Evolutionary conservation across 257 asterid species (phyloP).

Genomic region (Ehretia macrophylla): DNA sequence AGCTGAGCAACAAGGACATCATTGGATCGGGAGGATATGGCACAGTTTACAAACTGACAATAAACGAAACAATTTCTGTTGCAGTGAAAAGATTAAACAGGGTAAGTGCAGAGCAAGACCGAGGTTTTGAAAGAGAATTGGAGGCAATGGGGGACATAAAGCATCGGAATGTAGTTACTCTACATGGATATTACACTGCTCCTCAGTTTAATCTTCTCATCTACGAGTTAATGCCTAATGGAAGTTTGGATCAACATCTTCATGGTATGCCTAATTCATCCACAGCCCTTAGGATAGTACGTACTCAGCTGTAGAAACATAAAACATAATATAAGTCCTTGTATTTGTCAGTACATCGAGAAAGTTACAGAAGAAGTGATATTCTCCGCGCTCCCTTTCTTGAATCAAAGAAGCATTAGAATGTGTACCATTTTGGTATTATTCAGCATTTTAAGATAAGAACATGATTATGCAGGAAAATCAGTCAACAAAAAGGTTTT

Average conservation of each 20-base stretch:
- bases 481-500: conserved; percentile 45
- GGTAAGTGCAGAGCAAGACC: conserved; percentile 56
- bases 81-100: conserved; percentile 70
- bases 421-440: no score
- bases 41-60: conserved; percentile 65
- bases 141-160: conserved; percentile 89
- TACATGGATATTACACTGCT: conserved; percentile 75
- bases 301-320: no score
- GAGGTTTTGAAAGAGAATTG: conserved; percentile 79
- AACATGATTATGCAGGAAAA: conserved; percentile 44
- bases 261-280: conserved; percentile 49
- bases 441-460: not conserved
- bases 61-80: conserved; percentile 41
- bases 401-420: not conserved
- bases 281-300: not conserved
- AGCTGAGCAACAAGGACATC: conserved; percentile 71
- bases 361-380: not conserved
- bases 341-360: not conserved
- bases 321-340: not conserved
- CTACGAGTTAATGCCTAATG: conserved; percentile 88
- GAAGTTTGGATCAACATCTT: conserved; percentile 58
- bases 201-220: conserved; percentile 76
- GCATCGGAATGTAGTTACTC: conserved; percentile 77
- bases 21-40: conserved; percentile 91
- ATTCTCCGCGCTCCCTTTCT: not conserved